Evolutionary conservation across 1,139 yeast genomes (phyloP).

Genomic region (Yamadazyma atmosphaerica): DNA sequence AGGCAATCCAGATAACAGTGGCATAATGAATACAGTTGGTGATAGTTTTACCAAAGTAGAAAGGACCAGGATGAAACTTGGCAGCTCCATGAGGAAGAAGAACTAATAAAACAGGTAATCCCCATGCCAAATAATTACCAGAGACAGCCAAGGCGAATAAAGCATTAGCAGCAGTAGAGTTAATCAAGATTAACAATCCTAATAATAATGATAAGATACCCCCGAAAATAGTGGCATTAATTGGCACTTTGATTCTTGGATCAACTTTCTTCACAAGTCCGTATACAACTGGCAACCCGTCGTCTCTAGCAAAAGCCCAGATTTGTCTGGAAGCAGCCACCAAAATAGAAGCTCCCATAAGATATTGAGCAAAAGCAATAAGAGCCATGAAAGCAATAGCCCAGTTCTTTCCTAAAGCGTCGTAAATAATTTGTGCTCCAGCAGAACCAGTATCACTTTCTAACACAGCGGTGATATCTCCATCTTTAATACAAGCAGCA

Average conservation of each 20-base stretch:
- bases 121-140: constrained; percentile 44
- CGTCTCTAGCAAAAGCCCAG: constrained; percentile 43
- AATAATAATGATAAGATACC: constrained; percentile 48
- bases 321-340: constrained; percentile 40
- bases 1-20: constrained; percentile 28
- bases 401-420: constrained; percentile 70
- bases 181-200: constrained; percentile 60
- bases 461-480: constrained; percentile 47
- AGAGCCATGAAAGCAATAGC: constrained; percentile 64
- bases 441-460: constrained; percentile 51
- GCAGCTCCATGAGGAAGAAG: constrained; percentile 41
- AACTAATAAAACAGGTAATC: constrained; percentile 40
- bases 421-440: constrained; percentile 65
- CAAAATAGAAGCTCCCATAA: constrained; percentile 54
- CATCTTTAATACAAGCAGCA: constrained; percentile 53
- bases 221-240: constrained; percentile 59
- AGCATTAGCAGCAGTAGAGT: constrained; percentile 58
- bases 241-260: constrained; percentile 52
- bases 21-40: constrained; percentile 35
- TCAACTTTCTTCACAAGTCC: constrained; percentile 53
- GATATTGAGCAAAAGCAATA: constrained; percentile 60
- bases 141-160: constrained; percentile 51
- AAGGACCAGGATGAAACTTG: constrained; percentile 62
- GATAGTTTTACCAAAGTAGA: constrained; percentile 52
- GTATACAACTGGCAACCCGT: constrained; percentile 43